Evolutionary conservation across 1,139 yeast species (phyloP).

Genomic region (Hanseniaspora sp.): DNA sequence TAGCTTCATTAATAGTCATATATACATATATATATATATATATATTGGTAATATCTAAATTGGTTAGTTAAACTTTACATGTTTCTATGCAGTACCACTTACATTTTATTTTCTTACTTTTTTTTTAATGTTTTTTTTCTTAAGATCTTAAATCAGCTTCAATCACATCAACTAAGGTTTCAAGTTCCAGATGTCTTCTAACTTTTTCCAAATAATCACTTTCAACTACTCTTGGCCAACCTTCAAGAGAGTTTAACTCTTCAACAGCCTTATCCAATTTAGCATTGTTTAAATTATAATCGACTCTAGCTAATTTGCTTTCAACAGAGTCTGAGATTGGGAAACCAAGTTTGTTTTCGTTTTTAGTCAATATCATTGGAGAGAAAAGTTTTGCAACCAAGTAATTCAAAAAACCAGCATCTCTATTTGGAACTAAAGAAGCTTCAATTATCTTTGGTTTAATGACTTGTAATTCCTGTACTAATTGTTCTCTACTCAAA

Average conservation of each 20-base stretch:
- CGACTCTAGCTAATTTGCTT: constrained; percentile 77
- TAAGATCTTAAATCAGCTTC: constrained; percentile 28
- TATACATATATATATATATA: not conserved
- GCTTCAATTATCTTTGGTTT: constrained; percentile 84
- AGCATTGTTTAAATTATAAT: constrained; percentile 62
- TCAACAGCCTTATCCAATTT: constrained; percentile 82
- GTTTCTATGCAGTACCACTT: not conserved
- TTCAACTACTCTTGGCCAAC: constrained; percentile 86
- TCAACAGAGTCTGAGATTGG: constrained; percentile 53
- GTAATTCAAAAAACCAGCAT: constrained; percentile 92
- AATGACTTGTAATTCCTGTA: constrained; percentile 60
- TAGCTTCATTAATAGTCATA: not conserved
- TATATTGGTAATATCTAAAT: not conserved
- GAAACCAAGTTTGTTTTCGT: constrained; percentile 57
- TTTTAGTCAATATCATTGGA: constrained; percentile 53
- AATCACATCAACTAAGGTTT: constrained; percentile 52
- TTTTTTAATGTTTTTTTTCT: not conserved
- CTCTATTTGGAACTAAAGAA: constrained; percentile 69
- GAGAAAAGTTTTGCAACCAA: constrained; percentile 69
- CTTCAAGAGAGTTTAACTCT: constrained; percentile 79
- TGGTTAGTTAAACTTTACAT: not conserved
- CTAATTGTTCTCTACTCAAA: constrained; percentile 51
- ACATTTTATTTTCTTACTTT: not conserved
- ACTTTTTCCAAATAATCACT: constrained; percentile 86
- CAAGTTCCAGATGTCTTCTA: constrained; percentile 78